Base-by-base conservation (phyloP, 2,329 filamentous ascomycete species). In the Didymella segeticola region DNA sequence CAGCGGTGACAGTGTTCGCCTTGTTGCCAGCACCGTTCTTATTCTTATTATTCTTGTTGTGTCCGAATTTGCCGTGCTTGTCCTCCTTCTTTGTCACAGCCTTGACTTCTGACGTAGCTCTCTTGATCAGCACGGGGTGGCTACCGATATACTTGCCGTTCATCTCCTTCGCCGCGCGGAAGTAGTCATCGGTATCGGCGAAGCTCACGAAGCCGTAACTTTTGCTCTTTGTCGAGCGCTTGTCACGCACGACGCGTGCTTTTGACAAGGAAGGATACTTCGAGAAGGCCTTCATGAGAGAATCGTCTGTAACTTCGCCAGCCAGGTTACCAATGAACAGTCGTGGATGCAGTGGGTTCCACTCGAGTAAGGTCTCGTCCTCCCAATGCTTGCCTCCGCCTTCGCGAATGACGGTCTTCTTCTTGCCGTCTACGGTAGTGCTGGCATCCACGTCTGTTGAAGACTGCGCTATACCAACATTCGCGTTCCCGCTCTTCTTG, bases 101-200 rank as follows among this genome's bases (percentile, higher is more conserved):
- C 71, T 90, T 91, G 75, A 99, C 91, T 75, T 98, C 93, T 5
- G 93, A 96, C 63, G 89, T 96, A 62, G 90, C 91, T 74, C 95
- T 90, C 75, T 90, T 88, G 63, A 98, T 84, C 22, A 90, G 80
- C 23, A 97, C 90, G 0, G 95, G 95, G 75, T 98, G 95, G 73
- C 92, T 97, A 68, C 96, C 93, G 71, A 99, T 98, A 77, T 99
- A 99, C 79, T 99, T 98, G 66, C 93, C 93, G 69, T 97, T 90
- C 95, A 98, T 98, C 79, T 98, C 93, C 78, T 95, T 92, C 67
- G 92, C 93, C 1, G 95, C 93, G 68, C 91, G 86, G 81, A 99
- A 98, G 74, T 96, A 98, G 70, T 97, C 93, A 74, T 99, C 95
- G 25, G 92, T 90, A 71, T 97, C 90, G 67, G 88, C 89, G 78